A percentile compares a stretch with the other conserved stretches of the same genome.
Evolutionary conservation across 306 rosid genomes (phyloP).

Genomic region (Dryas alaskensis): DNA sequence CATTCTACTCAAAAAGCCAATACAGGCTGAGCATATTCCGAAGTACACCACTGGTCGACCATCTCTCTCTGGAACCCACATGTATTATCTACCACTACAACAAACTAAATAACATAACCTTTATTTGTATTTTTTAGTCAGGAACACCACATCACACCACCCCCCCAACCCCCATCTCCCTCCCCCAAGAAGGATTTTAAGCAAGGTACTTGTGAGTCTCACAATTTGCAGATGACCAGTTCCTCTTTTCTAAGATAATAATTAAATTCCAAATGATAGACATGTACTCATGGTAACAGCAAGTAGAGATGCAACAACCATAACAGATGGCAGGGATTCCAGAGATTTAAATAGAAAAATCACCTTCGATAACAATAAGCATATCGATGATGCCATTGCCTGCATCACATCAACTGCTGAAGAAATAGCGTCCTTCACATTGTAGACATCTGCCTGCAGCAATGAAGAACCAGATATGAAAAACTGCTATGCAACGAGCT

Average conservation of each 20-base stretch:
- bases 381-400: constrained; percentile 83
- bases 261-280: not conserved
- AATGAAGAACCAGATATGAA: constrained; percentile 13
- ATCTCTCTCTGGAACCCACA: not conserved
- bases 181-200: too few species aligned
- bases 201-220: too few species aligned
- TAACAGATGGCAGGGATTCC: not conserved
- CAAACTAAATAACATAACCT: not conserved
- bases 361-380: constrained; percentile 70
- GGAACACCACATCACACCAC: too few species aligned
- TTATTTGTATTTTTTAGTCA: not conserved
- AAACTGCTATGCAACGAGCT: not conserved
- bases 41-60: not conserved
- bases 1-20: not conserved
- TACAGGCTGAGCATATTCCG: not conserved
- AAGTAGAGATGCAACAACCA: not conserved
- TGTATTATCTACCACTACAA: too few species aligned
- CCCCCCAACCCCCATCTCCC: too few species aligned
- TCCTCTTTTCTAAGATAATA: too few species aligned
- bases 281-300: not conserved
- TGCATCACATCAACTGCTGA: constrained; percentile 96
- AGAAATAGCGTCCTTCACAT: constrained; percentile 78
- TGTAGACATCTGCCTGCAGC: constrained; percentile 66
- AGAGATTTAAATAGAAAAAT: not conserved
- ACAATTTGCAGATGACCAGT: too few species aligned